phyloP scores from a whole-genome alignment of 192 early-diverging fungal genomes.

The Coemansia sp. region DNA sequence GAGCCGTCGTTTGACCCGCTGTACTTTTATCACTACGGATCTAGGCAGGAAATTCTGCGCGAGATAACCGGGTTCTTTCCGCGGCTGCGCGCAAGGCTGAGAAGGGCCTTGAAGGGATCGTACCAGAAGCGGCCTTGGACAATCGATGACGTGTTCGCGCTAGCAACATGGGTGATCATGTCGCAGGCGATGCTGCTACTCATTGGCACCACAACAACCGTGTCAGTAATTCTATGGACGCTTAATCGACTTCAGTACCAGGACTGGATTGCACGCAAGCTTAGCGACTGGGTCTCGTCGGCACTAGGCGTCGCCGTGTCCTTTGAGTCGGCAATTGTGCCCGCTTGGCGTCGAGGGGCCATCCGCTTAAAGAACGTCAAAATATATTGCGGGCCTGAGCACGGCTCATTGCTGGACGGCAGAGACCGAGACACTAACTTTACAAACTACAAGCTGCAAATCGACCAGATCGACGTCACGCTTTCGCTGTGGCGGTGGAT shows the following conservation, averaged over 20 bases:
- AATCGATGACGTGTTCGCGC: slow-evolving; percentile 85
- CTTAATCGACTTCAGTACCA: slow-evolving; percentile 86
- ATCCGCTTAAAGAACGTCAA: slow-evolving; percentile 87
- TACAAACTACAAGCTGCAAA: slow-evolving; percentile 83
- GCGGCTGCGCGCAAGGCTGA: slow-evolving; percentile 62
- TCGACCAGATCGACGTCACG: slow-evolving; percentile 80
- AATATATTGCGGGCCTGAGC: slow-evolving; percentile 56
- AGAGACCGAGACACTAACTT: slow-evolving; percentile 71
- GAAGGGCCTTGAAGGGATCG: slow-evolving; percentile 61
- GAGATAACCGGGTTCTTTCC: slow-evolving; percentile 62
- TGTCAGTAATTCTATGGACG: slow-evolving; percentile 75
- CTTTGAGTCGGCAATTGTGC: slow-evolving; percentile 90
- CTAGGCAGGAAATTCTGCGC: slow-evolving; percentile 58
- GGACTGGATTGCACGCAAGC: slow-evolving; percentile 77
- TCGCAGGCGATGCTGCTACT: slow-evolving; percentile 85
- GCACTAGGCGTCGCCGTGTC: slow-evolving; percentile 80
- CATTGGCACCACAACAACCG: slow-evolving; percentile 86
- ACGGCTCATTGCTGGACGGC: slow-evolving; percentile 23
- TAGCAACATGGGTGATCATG: slow-evolving; percentile 86
- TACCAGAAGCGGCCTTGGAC: slow-evolving; percentile 74
- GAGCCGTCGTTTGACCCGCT: slow-evolving; percentile 38
- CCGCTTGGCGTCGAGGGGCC: slow-evolving; percentile 87
- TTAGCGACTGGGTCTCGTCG: slow-evolving; percentile 77
- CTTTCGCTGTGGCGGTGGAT: slow-evolving; percentile 87
- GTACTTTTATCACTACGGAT: slow-evolving; percentile 34